Percentiles rank a stretch among this genome's conserved stretches.
Evolutionary conservation across 768 basidiomycete species (phyloP).

Genomic region (Pleurotus pulmonarius): DNA sequence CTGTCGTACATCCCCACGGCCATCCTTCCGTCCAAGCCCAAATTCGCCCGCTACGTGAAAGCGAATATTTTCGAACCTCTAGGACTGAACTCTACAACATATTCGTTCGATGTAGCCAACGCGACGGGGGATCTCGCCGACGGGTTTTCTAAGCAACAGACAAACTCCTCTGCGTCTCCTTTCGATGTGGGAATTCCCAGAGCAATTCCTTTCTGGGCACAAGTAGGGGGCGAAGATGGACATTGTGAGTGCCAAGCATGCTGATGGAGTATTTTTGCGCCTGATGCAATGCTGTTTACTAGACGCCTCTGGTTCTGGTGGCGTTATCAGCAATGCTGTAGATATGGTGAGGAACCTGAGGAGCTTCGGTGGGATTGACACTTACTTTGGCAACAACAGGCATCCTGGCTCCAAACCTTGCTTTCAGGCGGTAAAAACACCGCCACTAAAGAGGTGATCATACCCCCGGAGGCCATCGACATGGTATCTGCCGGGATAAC

Average conservation of each 20-base stretch:
- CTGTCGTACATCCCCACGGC: constrained; percentile 19
- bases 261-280: background rate
- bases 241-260: constrained; percentile 11
- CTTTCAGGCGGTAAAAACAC: constrained; percentile 21
- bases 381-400: constrained; percentile 11
- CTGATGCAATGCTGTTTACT: too few relatives aligned
- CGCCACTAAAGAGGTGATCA: constrained; percentile 16
- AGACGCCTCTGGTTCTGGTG: constrained; percentile 17
- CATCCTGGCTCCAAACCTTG: constrained; percentile 26
- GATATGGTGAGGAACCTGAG: constrained; percentile 18
- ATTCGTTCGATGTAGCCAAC: constrained; percentile 22
- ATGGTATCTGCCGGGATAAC: constrained; percentile 21
- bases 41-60: constrained; percentile 22
- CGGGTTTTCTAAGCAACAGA: constrained; percentile 15
- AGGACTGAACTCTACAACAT: constrained; percentile 22
- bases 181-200: constrained; percentile 18
- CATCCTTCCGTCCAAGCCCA: constrained; percentile 12
- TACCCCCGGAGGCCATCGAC: constrained; percentile 19
- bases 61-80: constrained; percentile 23
- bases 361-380: background rate
- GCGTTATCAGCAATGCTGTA: constrained; percentile 22
- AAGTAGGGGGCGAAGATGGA: constrained; percentile 17
- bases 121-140: constrained; percentile 21
- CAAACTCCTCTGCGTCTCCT: constrained; percentile 15
- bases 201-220: constrained; percentile 17